Evolutionary conservation across 1,139 yeast species (phyloP).

Genomic region (Blastobotrys petasosporus): DNA sequence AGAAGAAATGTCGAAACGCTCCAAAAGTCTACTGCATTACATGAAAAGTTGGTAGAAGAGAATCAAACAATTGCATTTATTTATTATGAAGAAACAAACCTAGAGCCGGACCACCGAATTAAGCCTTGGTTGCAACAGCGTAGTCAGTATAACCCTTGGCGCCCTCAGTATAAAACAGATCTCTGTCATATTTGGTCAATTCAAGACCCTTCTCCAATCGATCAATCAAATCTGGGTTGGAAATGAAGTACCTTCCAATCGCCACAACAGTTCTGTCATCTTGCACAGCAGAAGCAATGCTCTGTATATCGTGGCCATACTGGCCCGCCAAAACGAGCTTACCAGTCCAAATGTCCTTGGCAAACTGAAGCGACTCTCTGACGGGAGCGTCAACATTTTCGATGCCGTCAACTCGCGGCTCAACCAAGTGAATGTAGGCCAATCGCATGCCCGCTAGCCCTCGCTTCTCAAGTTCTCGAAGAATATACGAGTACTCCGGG

Average conservation of each 20-base stretch:
- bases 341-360: constrained; percentile 37
- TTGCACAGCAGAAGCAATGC: background rate
- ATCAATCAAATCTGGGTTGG: constrained; percentile 46
- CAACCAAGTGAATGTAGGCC: constrained; percentile 50
- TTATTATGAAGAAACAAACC: too few relatives aligned
- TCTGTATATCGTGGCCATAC: background rate
- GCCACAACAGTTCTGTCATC: constrained; percentile 41
- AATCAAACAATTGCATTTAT: too few relatives aligned
- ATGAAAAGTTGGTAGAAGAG: too few relatives aligned
- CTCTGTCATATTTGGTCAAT: constrained; percentile 32
- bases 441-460: constrained; percentile 28
- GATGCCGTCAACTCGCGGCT: constrained; percentile 34
- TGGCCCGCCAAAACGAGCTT: background rate
- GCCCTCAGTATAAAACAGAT: constrained; percentile 32
- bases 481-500: constrained; percentile 30
- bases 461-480: constrained; percentile 28
- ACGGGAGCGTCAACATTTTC: background rate
- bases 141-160: constrained; percentile 35
- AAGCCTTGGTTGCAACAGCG: constrained; percentile 11
- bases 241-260: constrained; percentile 42
- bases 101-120: too few relatives aligned
- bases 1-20: too few relatives aligned
- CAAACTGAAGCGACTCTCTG: constrained; percentile 16
- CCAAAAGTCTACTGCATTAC: too few relatives aligned
- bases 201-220: constrained; percentile 35